Percentiles rank a stretch among this genome's conserved stretches.
Evolutionary conservation across 768 basidiomycete species (phyloP).

Genomic region (Fomitopsis serialis): DNA sequence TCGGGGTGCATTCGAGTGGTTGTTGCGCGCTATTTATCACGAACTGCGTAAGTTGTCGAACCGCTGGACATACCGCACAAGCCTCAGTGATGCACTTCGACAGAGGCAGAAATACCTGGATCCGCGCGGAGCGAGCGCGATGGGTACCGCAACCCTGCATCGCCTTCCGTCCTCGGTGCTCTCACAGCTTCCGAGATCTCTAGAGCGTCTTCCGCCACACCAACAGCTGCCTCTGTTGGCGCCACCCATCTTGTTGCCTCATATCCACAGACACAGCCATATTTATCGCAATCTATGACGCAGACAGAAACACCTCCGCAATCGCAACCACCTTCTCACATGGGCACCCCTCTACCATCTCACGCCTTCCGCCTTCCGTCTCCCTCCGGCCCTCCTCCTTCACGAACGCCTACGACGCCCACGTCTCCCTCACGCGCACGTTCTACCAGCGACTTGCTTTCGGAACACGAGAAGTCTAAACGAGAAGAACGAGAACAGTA

Average conservation of each 20-base stretch:
- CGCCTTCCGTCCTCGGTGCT: conserved; percentile 52
- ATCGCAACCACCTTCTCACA: conserved; percentile 4
- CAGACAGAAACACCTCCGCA: conserved; percentile 20
- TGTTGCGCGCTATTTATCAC: conserved; percentile 36
- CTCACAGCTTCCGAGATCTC: conserved; percentile 46
- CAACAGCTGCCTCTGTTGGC: conserved; percentile 41
- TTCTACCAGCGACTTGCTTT: conserved; percentile 49
- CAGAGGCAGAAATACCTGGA: background rate
- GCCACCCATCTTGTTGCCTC: conserved; percentile 12
- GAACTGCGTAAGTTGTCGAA: conserved; percentile 13
- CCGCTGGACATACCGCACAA: background rate
- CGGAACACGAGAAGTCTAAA: conserved; percentile 29
- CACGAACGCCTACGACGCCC: conserved; percentile 25
- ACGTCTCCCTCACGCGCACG: conserved; percentile 50
- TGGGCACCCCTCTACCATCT: background rate
- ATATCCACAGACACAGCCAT: conserved; percentile 1
- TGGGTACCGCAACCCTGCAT: conserved; percentile 62
- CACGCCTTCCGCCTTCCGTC: background rate
- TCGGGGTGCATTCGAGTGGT: conserved; percentile 65
- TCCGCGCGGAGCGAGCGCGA: conserved; percentile 27
- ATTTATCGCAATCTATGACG: conserved; percentile 13
- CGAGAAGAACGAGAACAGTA: conserved; percentile 16
- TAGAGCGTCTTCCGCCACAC: conserved; percentile 43
- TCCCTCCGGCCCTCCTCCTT: conserved; percentile 26
- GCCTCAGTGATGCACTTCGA: background rate